These are phyloP conservation scores for Wickerhamomyces sydowiorum DNA, from an alignment of 805 yeast genomes.

Conservation along the genomic window DNA sequence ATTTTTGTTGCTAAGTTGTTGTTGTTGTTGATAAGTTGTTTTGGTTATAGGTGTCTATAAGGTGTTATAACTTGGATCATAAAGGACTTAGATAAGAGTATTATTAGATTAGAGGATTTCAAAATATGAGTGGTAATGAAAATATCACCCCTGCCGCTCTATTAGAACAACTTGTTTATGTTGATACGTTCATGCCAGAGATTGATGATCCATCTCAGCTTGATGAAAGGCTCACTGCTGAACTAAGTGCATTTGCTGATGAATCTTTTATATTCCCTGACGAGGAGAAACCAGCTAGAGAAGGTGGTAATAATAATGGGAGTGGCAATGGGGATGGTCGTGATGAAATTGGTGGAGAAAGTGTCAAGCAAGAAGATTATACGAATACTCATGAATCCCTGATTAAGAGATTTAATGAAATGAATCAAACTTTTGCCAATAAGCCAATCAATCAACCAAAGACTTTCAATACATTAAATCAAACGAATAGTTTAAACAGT, in stretches of 20 bases:
- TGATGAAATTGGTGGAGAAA: background rate
- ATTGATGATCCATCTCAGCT: conserved; percentile 34
- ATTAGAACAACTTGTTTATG: conserved; percentile 73
- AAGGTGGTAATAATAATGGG: conserved; percentile 9
- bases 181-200: conserved; percentile 67
- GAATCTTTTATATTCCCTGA: conserved; percentile 78
- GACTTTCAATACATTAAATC: conserved; percentile 8
- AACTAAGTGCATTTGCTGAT: conserved; percentile 78
- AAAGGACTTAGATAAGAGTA: conserved; percentile 1
- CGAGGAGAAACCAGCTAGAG: conserved; percentile 55
- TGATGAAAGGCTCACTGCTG: conserved; percentile 52
- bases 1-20: no score
- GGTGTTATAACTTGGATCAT: no score
- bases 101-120: no score
- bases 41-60: no score
- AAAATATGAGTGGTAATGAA: conserved; percentile 7
- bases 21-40: no score
- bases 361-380: background rate
- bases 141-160: conserved; percentile 36
- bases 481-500: conserved; percentile 3
- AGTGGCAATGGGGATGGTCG: conserved; percentile 6
- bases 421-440: conserved; percentile 1
- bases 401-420: conserved; percentile 8
- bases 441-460: conserved; percentile 1
- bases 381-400: conserved; percentile 7